phyloP scores from a whole-genome alignment of 768 basidiomycete species.

The Naganishia antarctica region DNA sequence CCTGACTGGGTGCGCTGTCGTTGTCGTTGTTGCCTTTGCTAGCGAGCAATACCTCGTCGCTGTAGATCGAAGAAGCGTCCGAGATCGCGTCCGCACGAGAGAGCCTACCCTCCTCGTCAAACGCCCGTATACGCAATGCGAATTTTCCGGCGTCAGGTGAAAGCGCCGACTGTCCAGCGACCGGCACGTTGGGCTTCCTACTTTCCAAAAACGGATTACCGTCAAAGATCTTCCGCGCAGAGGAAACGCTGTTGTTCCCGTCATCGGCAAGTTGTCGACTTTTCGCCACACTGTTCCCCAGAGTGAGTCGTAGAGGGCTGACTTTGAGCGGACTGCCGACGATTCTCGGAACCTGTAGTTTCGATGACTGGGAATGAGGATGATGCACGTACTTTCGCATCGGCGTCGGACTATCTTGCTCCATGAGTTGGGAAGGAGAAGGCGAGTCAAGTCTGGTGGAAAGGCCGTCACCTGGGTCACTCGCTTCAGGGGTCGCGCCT shows the following conservation, averaged over 20 bases:
- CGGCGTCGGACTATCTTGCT: conserved; percentile 41
- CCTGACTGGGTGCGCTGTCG: too few relatives aligned
- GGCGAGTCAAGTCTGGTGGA: conserved; percentile 22
- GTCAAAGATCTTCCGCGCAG: conserved; percentile 19
- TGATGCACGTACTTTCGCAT: conserved; percentile 32
- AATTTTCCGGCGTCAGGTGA: too few relatives aligned
- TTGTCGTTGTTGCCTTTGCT: too few relatives aligned
- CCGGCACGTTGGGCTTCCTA: background rate
- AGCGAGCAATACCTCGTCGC: background rate
- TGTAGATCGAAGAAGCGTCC: background rate
- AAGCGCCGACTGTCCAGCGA: background rate
- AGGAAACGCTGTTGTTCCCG: conserved; percentile 34
- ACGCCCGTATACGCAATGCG: too few relatives aligned
- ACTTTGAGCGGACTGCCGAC: conserved; percentile 41
- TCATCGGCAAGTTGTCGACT: background rate
- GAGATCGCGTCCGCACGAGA: background rate
- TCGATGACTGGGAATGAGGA: conserved; percentile 33
- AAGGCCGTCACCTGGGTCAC: background rate
- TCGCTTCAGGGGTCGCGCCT: background rate
- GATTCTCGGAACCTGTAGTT: conserved; percentile 3
- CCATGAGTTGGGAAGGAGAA: conserved; percentile 26
- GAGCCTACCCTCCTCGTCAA: too few relatives aligned
- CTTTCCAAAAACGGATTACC: background rate
- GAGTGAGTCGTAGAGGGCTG: conserved; percentile 35
- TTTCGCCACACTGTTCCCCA: conserved; percentile 1